Conservation (phyloP, 2,329 filamentous ascomycete species). For the Phaeophleospora eucalypticola region DNA sequence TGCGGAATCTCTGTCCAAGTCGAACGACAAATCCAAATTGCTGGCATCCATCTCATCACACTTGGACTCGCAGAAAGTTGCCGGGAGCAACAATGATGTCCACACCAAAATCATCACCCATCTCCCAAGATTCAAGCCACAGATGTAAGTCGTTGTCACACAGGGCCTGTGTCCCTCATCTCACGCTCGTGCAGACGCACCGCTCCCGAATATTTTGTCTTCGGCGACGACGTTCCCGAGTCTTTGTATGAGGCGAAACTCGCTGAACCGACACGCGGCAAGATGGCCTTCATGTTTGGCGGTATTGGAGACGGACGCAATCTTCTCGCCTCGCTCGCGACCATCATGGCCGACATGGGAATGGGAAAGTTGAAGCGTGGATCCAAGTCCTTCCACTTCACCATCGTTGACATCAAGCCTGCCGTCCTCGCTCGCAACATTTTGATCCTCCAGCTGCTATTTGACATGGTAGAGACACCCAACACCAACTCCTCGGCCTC, state of each 20-base stretch:
- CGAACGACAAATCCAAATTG: neutral
- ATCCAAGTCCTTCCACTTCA: slow-evolving; percentile 12
- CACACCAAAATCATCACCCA: slow-evolving; percentile 8
- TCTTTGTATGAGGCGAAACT: slow-evolving; percentile 9
- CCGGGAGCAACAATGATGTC: neutral
- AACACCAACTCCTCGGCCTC: neutral
- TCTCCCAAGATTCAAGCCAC: slow-evolving; percentile 13
- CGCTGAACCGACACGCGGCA: neutral
- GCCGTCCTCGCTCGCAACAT: slow-evolving; percentile 10
- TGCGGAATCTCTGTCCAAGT: neutral
- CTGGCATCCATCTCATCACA: neutral
- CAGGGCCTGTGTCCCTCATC: neutral
- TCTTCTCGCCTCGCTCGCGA: slow-evolving; percentile 6
- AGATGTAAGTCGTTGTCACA: slow-evolving; percentile 14
- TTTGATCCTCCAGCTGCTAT: slow-evolving; percentile 2
- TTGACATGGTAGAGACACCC: neutral
- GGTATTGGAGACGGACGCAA: slow-evolving; percentile 11
- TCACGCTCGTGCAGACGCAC: slow-evolving; percentile 1
- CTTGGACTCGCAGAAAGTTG: neutral
- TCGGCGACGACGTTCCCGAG: slow-evolving; percentile 14
- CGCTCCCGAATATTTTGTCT: slow-evolving; percentile 8
- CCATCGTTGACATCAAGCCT: slow-evolving; percentile 7
- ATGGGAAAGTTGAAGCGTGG: neutral
- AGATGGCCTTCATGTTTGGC: slow-evolving; percentile 9
- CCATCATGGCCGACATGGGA: slow-evolving; percentile 1